Base-by-base conservation (phyloP, 257 asterid species). In the Anisodus acutangulus region DNA sequence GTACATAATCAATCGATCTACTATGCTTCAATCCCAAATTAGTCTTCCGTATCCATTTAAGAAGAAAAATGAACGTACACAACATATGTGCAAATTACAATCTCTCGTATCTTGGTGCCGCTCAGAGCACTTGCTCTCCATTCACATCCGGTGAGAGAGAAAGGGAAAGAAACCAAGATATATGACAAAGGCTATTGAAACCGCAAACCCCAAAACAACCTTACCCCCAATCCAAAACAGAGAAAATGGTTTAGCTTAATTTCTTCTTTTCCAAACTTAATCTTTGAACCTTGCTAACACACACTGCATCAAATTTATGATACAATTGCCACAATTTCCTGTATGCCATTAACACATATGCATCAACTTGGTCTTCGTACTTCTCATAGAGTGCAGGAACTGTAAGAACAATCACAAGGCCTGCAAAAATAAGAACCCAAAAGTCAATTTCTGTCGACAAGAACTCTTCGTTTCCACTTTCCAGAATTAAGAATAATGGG, bases 341-440 rank as follows among this genome's bases (percentile, higher is more conserved):
- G 87, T 80, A 89, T 84, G 85, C 86, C 66, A 35, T 79, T 43
- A 91, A 55, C 22, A 82, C 87, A 85, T 76, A 83, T 82, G 47
- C 62, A 41, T 93, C 94, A 17, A 92, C 83, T 55, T 55, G 83
- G 78, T 91, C 88, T 86, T 93, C 95, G 13, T 89, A 93, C 88
- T 90, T 93, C 84, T 93, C 97, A 43, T 92, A 94, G 39, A 94
- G 66, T 63, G 89, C 97, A 16, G 99, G 98, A 80, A 93, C 84
- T 51, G 97, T 93, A 80, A 96, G 95, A 84, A 89, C 82, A 76
- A 85, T 22, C 51, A 92, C 67, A 39, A 91, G 89, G 82, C 95
- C 99, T 94, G 94, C 84, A 71, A 84, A 78, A 74, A 19, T 6
- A 53, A 31, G 41, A 51, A 19, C 84, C 54, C 76, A 39, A 49